Conservation (phyloP, 208 protist species). For the Endotrypanum monterogeii region DNA sequence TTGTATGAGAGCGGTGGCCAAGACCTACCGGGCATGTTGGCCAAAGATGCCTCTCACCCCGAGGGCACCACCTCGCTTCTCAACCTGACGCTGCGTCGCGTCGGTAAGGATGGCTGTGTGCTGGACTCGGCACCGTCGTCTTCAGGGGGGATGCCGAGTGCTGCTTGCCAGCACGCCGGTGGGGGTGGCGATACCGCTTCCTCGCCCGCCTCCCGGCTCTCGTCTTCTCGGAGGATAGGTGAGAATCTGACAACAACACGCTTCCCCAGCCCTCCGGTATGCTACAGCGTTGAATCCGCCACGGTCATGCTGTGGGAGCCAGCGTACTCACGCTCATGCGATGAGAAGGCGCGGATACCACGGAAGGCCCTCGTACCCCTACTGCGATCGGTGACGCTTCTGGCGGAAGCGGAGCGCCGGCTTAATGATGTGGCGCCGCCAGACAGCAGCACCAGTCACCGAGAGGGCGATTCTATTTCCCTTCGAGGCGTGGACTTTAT, state of each 20-base stretch:
- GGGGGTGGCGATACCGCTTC: not conserved
- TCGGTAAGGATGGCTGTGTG: not conserved
- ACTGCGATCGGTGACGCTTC: slow-evolving; percentile 9
- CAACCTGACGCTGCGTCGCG: slow-evolving; percentile 3
- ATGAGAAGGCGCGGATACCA: not conserved
- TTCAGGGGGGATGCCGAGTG: not conserved
- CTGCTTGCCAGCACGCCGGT: not conserved
- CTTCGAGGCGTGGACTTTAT: not conserved
- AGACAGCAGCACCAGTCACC: not conserved
- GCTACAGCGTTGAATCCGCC: not conserved
- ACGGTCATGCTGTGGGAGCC: not conserved
- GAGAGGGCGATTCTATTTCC: not conserved
- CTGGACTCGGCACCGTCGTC: not conserved
- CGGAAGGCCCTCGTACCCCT: not conserved
- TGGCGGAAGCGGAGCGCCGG: slow-evolving; percentile 7
- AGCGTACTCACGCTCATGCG: not conserved
- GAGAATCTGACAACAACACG: not conserved
- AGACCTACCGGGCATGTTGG: not conserved
- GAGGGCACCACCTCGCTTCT: not conserved
- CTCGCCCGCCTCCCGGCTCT: not conserved
- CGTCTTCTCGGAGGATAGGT: not conserved
- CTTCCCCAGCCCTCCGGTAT: not conserved
- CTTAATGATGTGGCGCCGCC: not conserved
- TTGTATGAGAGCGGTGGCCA: not conserved
- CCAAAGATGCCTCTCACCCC: not conserved